Conservation (phyloP, 1,284 basidiomycete genomes). For the Melampsora abietis-canadensis region DNA sequence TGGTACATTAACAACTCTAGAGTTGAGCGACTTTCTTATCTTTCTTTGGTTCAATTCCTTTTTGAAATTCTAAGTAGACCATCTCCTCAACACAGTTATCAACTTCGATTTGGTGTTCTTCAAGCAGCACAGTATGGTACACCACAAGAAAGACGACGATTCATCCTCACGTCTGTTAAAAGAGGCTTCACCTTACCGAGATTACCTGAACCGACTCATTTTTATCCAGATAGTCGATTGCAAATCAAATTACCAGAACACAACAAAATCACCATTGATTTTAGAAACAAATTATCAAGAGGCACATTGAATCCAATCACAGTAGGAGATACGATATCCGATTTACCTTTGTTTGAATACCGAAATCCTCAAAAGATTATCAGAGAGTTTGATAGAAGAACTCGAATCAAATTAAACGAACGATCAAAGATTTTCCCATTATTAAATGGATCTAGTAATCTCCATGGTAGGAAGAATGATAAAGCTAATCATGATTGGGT, state of each 20-base stretch:
- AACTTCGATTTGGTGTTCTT: constrained; percentile 27
- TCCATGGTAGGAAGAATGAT: no score
- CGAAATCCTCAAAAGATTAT: constrained; percentile 3
- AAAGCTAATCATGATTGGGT: no score
- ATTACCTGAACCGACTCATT: constrained; percentile 25
- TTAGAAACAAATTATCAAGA: constrained; percentile 3
- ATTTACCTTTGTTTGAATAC: constrained; percentile 36
- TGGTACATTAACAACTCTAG: constrained; percentile 23
- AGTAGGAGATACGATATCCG: constrained; percentile 20
- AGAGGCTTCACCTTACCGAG: not conserved
- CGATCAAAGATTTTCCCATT: no score
- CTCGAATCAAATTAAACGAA: not conserved
- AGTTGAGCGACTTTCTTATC: not conserved
- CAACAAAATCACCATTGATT: not conserved
- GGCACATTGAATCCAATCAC: constrained; percentile 7
- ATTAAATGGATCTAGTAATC: no score
- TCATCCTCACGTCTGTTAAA: constrained; percentile 9
- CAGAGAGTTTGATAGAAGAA: not conserved
- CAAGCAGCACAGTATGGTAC: constrained; percentile 36
- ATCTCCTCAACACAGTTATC: constrained; percentile 6
- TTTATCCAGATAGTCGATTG: constrained; percentile 8
- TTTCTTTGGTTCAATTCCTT: no score
- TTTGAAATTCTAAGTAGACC: no score
- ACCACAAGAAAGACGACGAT: constrained; percentile 25
- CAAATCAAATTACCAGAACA: constrained; percentile 17